These are phyloP conservation scores for Mortierella sp. DNA, from an alignment of 371 early-diverging fungal species.

Conservation along the genomic window DNA sequence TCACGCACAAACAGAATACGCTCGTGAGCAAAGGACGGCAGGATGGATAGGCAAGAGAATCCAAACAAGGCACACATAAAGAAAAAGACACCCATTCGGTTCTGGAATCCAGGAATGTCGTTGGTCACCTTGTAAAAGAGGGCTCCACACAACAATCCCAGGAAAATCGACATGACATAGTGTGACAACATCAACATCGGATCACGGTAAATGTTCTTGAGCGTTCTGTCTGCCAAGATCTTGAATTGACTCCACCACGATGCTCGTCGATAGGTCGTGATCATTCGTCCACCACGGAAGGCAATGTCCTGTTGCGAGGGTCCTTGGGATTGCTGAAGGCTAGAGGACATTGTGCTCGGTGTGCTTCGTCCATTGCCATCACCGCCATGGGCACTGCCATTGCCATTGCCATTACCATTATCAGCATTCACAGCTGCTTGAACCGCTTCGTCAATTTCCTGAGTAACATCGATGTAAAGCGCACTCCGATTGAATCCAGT, in stretches of 20 bases:
- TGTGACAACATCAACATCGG: slow-evolving; percentile 87
- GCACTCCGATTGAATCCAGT: slow-evolving; percentile 59
- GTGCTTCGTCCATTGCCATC: background rate
- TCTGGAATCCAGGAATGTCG: slow-evolving; percentile 88
- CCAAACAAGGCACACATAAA: slow-evolving; percentile 86
- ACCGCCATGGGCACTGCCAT: too few relatives aligned
- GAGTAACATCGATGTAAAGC: slow-evolving; percentile 53
- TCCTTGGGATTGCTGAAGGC: background rate
- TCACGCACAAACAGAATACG: slow-evolving; percentile 85
- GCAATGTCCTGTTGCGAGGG: background rate
- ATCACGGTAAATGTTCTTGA: slow-evolving; percentile 90
- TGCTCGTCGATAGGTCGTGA: slow-evolving; percentile 64
- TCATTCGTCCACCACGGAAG: background rate
- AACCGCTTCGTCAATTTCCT: slow-evolving; percentile 59
- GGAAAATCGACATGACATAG: slow-evolving; percentile 77
- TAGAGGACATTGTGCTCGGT: background rate
- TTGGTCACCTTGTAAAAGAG: slow-evolving; percentile 84
- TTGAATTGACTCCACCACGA: slow-evolving; percentile 80
- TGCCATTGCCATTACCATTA: too few relatives aligned
- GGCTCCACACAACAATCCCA: slow-evolving; percentile 84
- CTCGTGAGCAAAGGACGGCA: slow-evolving; percentile 79
- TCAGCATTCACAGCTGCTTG: slow-evolving; percentile 3
- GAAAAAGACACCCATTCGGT: slow-evolving; percentile 87
- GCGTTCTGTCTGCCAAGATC: slow-evolving; percentile 83
- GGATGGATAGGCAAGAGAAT: slow-evolving; percentile 79